Evolutionary conservation across 768 basidiomycete genomes (phyloP), one percentile per base, ranked within the genome.

Genomic region (Cystobasidium tubakii): DNA sequence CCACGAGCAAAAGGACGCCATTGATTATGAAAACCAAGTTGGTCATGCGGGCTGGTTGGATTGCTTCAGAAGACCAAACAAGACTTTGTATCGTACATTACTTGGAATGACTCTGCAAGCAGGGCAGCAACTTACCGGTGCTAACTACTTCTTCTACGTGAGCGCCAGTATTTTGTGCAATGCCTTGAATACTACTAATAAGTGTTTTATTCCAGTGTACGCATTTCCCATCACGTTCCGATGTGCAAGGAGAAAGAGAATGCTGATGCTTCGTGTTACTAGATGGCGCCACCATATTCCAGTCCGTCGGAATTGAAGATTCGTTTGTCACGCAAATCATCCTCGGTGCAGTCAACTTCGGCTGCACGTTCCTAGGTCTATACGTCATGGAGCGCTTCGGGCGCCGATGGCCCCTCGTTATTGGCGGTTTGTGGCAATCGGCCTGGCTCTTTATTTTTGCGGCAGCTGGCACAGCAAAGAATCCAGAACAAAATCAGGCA

Each of bases 281-380:
- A 17, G 57, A 83, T 73, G 84, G 84, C 39, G 87, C 88, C 0
- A 88, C 88, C 0, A 82, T 89, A 69, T 89, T 90, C 82, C 77
- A 83, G 66, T 84, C 86, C 10, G 89, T 90, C 27, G 89, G 89
- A 29, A 85, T 89, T 75, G 62, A 80, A 9, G 88, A 90, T 80
- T 86, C 86, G 27, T 89, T 85, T 78, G 82, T 89, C 62, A 87
- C 87, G 0, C 89, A 91, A 76, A 88, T 90, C 76, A 90, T 91
- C 76, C 83, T 90, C 50, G 88, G 89, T 44, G 85, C 85, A 1
- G 88, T 89, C 79, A 89, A 89, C 81, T 88, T 89, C 77, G 82
- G 83, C 60, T 87, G 87, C 80, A 89, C 88, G 13, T 76, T 79
- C 73, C 85, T 86, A 39, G 89, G 89, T 0, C 80, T 91, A 77